Conservation (phyloP, 2,329 filamentous ascomycete genomes). For the Emergomyces orientalis region DNA sequence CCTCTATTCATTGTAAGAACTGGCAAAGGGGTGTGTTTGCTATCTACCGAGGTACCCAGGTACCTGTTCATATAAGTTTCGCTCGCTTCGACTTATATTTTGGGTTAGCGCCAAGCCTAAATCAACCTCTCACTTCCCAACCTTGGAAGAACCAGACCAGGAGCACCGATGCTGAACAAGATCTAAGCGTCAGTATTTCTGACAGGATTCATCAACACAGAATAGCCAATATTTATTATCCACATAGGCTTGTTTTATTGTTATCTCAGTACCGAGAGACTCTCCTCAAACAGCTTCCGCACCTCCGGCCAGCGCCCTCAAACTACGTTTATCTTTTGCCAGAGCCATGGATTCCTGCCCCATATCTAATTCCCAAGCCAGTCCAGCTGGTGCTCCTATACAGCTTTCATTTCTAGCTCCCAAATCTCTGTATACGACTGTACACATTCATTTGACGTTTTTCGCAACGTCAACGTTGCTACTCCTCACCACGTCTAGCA, state of each 20-base stretch:
- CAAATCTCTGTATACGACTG: constrained; percentile 46
- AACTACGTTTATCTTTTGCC: neutral
- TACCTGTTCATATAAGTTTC: neutral
- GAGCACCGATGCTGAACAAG: too few relatives aligned
- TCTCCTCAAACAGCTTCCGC: neutral
- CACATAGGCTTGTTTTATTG: neutral
- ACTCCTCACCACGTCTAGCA: constrained; percentile 48
- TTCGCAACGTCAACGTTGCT: constrained; percentile 45
- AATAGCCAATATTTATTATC: neutral
- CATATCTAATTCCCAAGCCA: constrained; percentile 13
- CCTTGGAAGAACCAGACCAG: too few relatives aligned
- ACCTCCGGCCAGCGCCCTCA: too few relatives aligned
- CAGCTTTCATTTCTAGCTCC: constrained; percentile 52
- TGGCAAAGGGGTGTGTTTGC: neutral
- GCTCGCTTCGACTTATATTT: neutral
- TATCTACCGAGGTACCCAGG: neutral
- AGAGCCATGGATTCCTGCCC: constrained; percentile 14
- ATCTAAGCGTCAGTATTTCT: neutral
- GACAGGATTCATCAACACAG: too few relatives aligned
- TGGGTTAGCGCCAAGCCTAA: constrained; percentile 6
- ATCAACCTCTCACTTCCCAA: constrained; percentile 5
- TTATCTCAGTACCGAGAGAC: neutral
- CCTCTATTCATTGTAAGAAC: neutral
- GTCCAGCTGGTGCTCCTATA: constrained; percentile 34
- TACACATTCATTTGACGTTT: constrained; percentile 51